These are phyloP conservation scores for Candida berthetii DNA, from an alignment of 805 yeast species.

Conservation along the genomic window DNA sequence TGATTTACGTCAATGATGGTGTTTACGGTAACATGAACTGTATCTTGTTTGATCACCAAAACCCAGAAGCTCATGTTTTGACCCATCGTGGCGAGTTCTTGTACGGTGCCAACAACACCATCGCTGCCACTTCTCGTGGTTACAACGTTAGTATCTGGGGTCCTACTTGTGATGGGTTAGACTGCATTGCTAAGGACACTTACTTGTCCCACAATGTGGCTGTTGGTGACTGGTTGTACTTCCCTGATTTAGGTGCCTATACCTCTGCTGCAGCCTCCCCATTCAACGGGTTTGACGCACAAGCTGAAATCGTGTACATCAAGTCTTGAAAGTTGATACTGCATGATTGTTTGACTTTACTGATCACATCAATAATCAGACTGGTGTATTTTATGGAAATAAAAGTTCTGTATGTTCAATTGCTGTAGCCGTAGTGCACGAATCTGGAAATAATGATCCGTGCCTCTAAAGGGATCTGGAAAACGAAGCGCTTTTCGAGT, in stretches of 20 bases:
- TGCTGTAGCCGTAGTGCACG: not conserved
- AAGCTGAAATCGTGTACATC: slow-evolving; percentile 58
- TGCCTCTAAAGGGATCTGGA: not conserved
- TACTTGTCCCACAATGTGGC: slow-evolving; percentile 51
- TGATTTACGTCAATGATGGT: slow-evolving; percentile 91
- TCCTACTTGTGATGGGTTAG: slow-evolving; percentile 97
- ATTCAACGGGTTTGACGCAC: slow-evolving; percentile 80
- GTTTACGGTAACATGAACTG: slow-evolving; percentile 95
- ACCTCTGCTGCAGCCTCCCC: slow-evolving; percentile 88
- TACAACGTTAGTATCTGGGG: slow-evolving; percentile 83
- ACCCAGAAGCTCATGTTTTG: slow-evolving; percentile 64
- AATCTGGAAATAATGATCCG: no score
- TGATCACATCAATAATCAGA: no score
- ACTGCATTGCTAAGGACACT: slow-evolving; percentile 58
- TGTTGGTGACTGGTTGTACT: slow-evolving; percentile 92
- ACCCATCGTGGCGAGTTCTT: slow-evolving; percentile 43
- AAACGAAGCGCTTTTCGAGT: not conserved
- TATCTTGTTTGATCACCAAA: slow-evolving; percentile 86
- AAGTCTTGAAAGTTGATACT: slow-evolving; percentile 15
- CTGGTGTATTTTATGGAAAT: not conserved
- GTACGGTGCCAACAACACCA: slow-evolving; percentile 23
- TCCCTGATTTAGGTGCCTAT: slow-evolving; percentile 83
- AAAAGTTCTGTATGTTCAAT: not conserved
- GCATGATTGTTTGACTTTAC: no score
- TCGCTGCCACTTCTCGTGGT: slow-evolving; percentile 8